phyloP scores from a whole-genome alignment of 345 rosid species.

The Brassica incana region DNA sequence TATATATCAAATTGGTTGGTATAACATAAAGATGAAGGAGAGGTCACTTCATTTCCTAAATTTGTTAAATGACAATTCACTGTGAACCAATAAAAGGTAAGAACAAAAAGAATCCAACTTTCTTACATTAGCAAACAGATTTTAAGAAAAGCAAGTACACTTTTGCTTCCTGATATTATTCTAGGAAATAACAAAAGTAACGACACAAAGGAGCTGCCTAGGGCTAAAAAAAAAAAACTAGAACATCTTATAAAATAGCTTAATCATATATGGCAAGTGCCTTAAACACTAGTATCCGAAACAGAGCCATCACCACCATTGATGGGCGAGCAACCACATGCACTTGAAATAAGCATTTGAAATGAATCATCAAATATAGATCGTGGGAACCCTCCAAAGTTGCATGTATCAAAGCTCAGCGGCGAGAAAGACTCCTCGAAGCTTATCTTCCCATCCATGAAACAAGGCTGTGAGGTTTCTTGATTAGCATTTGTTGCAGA shows the following conservation, averaged over 20 bases:
- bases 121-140: constrained; percentile 13
- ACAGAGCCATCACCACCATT: constrained; percentile 55
- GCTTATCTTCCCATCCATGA: constrained; percentile 54
- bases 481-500: constrained; percentile 41
- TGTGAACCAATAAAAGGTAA: background rate
- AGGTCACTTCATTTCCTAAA: background rate
- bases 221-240: constrained; percentile 29
- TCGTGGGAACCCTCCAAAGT: constrained; percentile 75
- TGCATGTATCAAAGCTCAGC: constrained; percentile 68
- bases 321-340: constrained; percentile 63
- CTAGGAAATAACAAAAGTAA: constrained; percentile 20
- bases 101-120: constrained; percentile 18
- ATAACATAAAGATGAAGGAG: background rate
- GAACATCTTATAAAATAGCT: constrained; percentile 34
- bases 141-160: constrained; percentile 11
- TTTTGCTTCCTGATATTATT: constrained; percentile 32
- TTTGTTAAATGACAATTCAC: background rate
- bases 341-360: constrained; percentile 65
- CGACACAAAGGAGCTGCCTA: constrained; percentile 27
- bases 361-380: constrained; percentile 74
- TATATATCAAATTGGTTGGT: background rate
- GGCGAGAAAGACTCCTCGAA: constrained; percentile 73
- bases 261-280: constrained; percentile 14
- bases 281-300: constrained; percentile 36
- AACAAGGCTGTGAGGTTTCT: constrained; percentile 34